Evolutionary conservation across 345 rosid genomes (phyloP).

Genomic region (Citropsis articulata): DNA sequence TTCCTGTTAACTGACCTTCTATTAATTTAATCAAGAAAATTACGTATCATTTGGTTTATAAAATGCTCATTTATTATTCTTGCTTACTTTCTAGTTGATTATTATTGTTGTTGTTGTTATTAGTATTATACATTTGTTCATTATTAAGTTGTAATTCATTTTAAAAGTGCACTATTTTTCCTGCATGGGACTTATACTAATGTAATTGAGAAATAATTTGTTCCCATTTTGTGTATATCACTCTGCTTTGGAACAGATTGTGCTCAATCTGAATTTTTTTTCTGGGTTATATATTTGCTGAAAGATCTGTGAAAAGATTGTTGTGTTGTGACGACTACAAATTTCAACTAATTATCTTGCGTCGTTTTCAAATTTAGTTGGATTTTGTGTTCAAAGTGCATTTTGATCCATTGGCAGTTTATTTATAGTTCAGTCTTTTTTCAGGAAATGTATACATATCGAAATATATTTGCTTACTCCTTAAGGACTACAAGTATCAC

Average conservation of each 20-base stretch:
- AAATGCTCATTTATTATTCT: no score
- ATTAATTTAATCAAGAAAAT: background rate
- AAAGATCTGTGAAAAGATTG: no score
- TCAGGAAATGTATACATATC: conserved; percentile 88
- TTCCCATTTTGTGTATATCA: background rate
- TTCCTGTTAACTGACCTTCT: background rate
- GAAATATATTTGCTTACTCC: conserved; percentile 79
- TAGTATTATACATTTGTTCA: background rate
- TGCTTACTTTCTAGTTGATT: background rate
- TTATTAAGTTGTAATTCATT: background rate
- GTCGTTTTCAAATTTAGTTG: no score
- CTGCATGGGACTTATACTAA: background rate
- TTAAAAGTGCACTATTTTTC: background rate
- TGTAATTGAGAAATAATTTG: background rate
- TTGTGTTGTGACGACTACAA: no score
- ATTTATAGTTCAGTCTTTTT: conserved; percentile 7
- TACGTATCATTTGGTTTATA: background rate
- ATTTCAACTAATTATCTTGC: no score
- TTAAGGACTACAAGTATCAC: conserved; percentile 72
- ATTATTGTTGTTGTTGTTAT: no score
- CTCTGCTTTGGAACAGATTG: background rate
- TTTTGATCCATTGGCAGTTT: background rate
- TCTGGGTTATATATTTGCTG: no score
- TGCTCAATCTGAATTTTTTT: no score
- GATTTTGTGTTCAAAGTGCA: no score